A percentile compares a stretch with the other conserved stretches of the same genome.
phyloP scores from a whole-genome alignment of 805 yeast genomes.

The Pichia scutulata region DNA sequence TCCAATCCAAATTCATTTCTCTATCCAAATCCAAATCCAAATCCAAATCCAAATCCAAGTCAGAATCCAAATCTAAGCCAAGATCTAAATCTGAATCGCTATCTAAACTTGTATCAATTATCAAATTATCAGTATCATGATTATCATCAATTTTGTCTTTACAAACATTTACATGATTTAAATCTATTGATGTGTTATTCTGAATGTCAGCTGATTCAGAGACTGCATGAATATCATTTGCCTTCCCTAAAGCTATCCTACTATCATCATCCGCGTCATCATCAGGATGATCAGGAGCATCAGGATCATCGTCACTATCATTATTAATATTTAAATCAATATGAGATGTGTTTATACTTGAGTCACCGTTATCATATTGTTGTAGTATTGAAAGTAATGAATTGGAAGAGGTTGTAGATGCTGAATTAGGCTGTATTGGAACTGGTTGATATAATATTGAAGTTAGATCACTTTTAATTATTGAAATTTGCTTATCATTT shows the following conservation, averaged over 20 bases:
- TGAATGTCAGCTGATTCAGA: constrained; percentile 1
- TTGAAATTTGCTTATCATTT: background rate
- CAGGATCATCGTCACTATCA: too few species aligned
- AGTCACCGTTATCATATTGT: background rate
- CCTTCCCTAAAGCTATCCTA: background rate
- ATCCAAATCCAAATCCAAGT: constrained; percentile 1
- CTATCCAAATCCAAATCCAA: background rate
- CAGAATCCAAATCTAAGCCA: background rate
- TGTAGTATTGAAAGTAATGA: constrained; percentile 6
- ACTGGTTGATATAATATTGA: constrained; percentile 6
- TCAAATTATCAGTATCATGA: background rate
- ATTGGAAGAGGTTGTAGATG: constrained; percentile 3
- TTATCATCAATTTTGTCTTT: background rate
- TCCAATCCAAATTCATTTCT: background rate
- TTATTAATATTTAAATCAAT: background rate
- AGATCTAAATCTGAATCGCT: background rate
- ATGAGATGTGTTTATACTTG: constrained; percentile 1
- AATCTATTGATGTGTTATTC: background rate
- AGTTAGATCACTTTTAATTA: background rate
- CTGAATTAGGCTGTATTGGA: constrained; percentile 5
- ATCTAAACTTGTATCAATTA: background rate
- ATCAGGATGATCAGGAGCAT: too few species aligned
- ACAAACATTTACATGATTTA: background rate
- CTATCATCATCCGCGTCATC: background rate
- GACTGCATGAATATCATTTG: background rate